Conservation (phyloP, 179 eudicot genomes). For the Corrigiola litoralis region DNA sequence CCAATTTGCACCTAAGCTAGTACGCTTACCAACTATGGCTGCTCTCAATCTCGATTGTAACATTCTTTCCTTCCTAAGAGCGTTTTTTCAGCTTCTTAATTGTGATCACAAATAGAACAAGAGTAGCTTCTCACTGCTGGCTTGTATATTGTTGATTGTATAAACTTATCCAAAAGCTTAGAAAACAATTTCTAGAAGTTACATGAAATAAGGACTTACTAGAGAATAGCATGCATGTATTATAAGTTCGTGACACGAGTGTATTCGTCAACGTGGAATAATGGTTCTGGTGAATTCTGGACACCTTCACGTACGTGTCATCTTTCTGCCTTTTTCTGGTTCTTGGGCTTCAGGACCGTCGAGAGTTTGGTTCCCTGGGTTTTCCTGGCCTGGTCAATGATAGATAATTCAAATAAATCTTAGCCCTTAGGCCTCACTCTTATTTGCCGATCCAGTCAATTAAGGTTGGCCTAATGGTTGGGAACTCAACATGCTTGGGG, state of each 20-base stretch:
- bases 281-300: conserved; percentile 26
- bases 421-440: too few species aligned
- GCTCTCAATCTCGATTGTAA: conserved; percentile 13
- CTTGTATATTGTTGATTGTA: too few species aligned
- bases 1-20: conserved; percentile 16
- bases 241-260: conserved; percentile 20
- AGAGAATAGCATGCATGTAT: background rate
- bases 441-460: too few species aligned
- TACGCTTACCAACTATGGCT: background rate
- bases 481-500: too few species aligned
- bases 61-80: conserved; percentile 19
- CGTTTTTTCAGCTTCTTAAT: too few species aligned
- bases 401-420: too few species aligned
- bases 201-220: background rate
- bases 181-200: conserved; percentile 3
- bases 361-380: background rate
- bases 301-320: background rate
- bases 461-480: too few species aligned
- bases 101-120: too few species aligned
- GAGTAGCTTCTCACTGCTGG: too few species aligned
- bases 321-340: background rate
- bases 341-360: background rate
- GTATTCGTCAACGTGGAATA: conserved; percentile 15
- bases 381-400: too few species aligned
- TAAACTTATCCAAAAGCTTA: background rate